These are phyloP conservation scores for Arxiozyma slooffiae DNA, from an alignment of 1,139 yeast species.

Conservation along the genomic window DNA sequence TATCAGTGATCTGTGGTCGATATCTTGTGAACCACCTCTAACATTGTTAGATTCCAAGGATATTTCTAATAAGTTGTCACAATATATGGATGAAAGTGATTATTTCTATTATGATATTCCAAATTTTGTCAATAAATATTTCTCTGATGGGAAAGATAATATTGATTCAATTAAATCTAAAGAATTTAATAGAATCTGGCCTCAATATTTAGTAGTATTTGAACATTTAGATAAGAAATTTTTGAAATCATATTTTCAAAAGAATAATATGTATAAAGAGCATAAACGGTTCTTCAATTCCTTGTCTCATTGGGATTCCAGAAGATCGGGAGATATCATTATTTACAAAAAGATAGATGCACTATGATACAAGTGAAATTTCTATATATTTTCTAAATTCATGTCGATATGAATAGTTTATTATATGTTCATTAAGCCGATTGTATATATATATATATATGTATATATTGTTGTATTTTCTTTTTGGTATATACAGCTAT, in stretches of 20 bases:
- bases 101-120: slow-evolving; percentile 60
- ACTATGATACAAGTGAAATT: slow-evolving; percentile 3
- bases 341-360: slow-evolving; percentile 35
- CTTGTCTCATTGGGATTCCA: slow-evolving; percentile 74
- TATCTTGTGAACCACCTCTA: slow-evolving; percentile 90
- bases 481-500: no score
- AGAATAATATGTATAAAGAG: slow-evolving; percentile 37
- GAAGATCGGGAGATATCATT: slow-evolving; percentile 71
- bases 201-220: slow-evolving; percentile 61
- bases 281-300: slow-evolving; percentile 61
- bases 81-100: slow-evolving; percentile 81
- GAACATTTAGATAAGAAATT: slow-evolving; percentile 44
- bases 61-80: slow-evolving; percentile 28
- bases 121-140: slow-evolving; percentile 39
- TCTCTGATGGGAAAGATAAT: slow-evolving; percentile 32
- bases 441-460: no score
- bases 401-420: slow-evolving; percentile 24
- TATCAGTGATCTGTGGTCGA: slow-evolving; percentile 51
- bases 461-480: no score
- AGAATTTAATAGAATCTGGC: slow-evolving; percentile 47
- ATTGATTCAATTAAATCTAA: slow-evolving; percentile 14
- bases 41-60: slow-evolving; percentile 27
- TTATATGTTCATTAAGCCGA: slow-evolving; percentile 52
- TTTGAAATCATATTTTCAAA: slow-evolving; percentile 35
- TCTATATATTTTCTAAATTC: slow-evolving; percentile 4